Base-by-base conservation (phyloP, 345 rosid genomes). In the Camelina laxa region DNA sequence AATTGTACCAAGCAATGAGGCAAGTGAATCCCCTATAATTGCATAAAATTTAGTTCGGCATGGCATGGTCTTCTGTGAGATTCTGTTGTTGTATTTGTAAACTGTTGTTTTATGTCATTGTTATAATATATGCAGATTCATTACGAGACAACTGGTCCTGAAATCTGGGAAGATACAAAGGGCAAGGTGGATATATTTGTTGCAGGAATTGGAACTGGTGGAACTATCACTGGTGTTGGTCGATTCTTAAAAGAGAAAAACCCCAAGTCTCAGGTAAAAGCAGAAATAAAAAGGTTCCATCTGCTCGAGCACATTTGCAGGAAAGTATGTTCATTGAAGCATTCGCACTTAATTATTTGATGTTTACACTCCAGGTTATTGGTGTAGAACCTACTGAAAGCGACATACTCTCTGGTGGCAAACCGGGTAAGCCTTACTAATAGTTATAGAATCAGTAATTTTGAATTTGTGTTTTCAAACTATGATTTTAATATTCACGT, bases 151-250 rank as follows among this genome's bases (percentile, higher is more conserved):
- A 89, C 94, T 63, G 94, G 94, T 72, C 94, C 94, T 19, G 94
- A 89, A 83, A 89, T 87, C 11, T 89, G 94, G 94, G 88, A 85
- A 66, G 91, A 87, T 75, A 88, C 91, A 11, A 86, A 67, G 58
- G 97, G 97, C 20, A 88, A 89, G 76, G 91, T 91, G 65, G 96
- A 93, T 76, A 84, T 83, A 64, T 81, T 91, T 41, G 63, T 93
- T 82, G 86, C 87, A 0, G 96, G 93, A 57, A 85, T 93, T 69
- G 97, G 98, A 78, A 93, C 97, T 35, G 96, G 92, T 60, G 98
- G 98, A 62, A 91, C 97, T n/a, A 84, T 89, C 63, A 51, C 89
- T 17, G 98, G 96, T 53, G 96, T 80, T 70, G 98, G 97, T 30
- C 84, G 65, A 69, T 93, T 63, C 75, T 82, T 89, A 15, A 91